These are phyloP conservation scores for Parasarocladium wereldwijsianum DNA, from an alignment of 2,329 filamentous ascomycete genomes.

Conservation along the genomic window DNA sequence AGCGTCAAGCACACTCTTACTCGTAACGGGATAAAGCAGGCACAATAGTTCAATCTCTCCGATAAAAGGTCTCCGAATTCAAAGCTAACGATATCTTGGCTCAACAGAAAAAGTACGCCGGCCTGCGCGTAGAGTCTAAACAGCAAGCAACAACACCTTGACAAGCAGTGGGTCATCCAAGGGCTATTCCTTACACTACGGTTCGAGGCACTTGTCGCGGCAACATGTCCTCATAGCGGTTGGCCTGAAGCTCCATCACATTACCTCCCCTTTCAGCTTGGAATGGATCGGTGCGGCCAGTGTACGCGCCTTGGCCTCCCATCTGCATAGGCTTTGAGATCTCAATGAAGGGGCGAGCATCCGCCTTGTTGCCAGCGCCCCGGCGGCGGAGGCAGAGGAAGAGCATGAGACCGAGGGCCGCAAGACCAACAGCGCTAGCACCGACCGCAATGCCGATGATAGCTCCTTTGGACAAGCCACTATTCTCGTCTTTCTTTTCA, in stretches of 20 bases:
- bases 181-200: conserved; percentile 24
- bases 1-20: too few relatives aligned
- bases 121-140: too few relatives aligned
- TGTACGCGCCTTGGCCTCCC: conserved; percentile 23
- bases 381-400: conserved; percentile 11
- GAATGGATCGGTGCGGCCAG: conserved; percentile 19
- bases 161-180: too few relatives aligned
- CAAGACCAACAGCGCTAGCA: conserved; percentile 21
- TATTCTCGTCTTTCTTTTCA: conserved; percentile 3
- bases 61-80: too few relatives aligned
- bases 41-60: too few relatives aligned
- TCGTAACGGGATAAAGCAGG: too few relatives aligned
- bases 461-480: conserved; percentile 25
- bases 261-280: conserved; percentile 21
- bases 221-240: conserved; percentile 43
- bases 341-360: conserved; percentile 15
- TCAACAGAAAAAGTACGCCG: too few relatives aligned
- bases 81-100: too few relatives aligned
- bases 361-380: conserved; percentile 6
- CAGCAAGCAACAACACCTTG: conserved; percentile 1
- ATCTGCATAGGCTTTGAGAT: conserved; percentile 38
- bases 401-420: conserved; percentile 24
- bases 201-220: conserved; percentile 33
- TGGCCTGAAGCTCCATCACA: conserved; percentile 35
- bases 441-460: conserved; percentile 36